Conservation (phyloP, 2,329 filamentous ascomycete species). For the Nothophoma quercina region DNA sequence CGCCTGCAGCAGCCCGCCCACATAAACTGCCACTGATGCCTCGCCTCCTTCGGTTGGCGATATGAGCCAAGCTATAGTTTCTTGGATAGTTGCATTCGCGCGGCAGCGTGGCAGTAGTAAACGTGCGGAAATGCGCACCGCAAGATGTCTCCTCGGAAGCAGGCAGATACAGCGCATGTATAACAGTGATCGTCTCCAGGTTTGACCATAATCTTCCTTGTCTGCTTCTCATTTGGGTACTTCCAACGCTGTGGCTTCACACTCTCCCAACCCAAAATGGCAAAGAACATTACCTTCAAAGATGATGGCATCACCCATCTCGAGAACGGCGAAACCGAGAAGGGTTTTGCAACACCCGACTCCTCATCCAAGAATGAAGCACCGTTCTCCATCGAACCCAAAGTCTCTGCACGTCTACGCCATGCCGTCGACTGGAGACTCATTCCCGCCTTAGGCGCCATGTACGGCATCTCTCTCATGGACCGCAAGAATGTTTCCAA, state of each 20-base stretch:
- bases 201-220: neutral
- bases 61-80: conserved; percentile 9
- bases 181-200: conserved; percentile 13
- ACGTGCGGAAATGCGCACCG: neutral
- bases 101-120: conserved; percentile 7
- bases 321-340: conserved; percentile 32
- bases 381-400: conserved; percentile 24
- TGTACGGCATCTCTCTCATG: conserved; percentile 38
- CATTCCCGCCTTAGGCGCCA: conserved; percentile 32
- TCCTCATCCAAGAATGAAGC: conserved; percentile 14
- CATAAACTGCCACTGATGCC: conserved; percentile 2
- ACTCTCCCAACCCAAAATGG: conserved; percentile 12
- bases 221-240: neutral
- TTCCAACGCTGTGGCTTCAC: neutral
- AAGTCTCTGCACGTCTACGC: conserved; percentile 27
- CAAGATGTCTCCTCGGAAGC: neutral
- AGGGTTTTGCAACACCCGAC: conserved; percentile 22
- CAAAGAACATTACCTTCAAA: conserved; percentile 22
- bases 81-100: conserved; percentile 1
- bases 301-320: conserved; percentile 22
- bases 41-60: conserved; percentile 9
- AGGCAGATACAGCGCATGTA: conserved; percentile 4
- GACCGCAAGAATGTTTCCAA: conserved; percentile 39
- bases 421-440: conserved; percentile 36
- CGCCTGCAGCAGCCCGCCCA: neutral